phyloP scores from a whole-genome alignment of 2,329 filamentous ascomycete species.

The Tolypocladium amazonense region DNA sequence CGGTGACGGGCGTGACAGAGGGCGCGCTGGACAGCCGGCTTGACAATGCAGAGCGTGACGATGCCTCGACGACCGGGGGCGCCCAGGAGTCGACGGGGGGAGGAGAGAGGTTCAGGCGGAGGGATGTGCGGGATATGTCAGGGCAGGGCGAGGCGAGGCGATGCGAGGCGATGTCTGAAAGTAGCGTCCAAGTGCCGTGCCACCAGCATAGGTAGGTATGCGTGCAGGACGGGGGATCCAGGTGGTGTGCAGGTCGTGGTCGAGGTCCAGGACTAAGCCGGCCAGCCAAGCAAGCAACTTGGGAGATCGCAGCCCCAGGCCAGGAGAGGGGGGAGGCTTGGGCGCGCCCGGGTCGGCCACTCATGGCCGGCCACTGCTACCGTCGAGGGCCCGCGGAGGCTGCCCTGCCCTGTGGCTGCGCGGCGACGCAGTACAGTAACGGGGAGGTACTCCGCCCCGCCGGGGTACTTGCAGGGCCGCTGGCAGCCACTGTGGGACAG shows the following conservation, averaged over 20 bases:
- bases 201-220: background rate
- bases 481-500: background rate
- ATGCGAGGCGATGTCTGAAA: background rate
- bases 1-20: background rate
- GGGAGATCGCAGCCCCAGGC: background rate
- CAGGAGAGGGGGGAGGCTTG: background rate
- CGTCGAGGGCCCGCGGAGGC: background rate
- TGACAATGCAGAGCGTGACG: background rate
- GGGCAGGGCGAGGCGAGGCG: background rate
- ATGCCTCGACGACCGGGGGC: background rate
- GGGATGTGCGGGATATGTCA: slow-evolving; percentile 2
- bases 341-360: background rate
- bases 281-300: background rate
- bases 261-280: background rate
- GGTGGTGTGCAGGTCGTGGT: background rate
- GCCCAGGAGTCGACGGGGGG: background rate
- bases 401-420: background rate
- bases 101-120: background rate
- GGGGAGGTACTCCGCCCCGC: background rate
- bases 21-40: background rate
- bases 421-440: background rate
- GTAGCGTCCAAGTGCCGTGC: slow-evolving; percentile 1
- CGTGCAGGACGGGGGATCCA: background rate
- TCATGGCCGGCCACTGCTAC: background rate
- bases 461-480: background rate